Evolutionary conservation across 2,329 filamentous ascomycete species (phyloP).

Genomic region (Apiospora hydei): DNA sequence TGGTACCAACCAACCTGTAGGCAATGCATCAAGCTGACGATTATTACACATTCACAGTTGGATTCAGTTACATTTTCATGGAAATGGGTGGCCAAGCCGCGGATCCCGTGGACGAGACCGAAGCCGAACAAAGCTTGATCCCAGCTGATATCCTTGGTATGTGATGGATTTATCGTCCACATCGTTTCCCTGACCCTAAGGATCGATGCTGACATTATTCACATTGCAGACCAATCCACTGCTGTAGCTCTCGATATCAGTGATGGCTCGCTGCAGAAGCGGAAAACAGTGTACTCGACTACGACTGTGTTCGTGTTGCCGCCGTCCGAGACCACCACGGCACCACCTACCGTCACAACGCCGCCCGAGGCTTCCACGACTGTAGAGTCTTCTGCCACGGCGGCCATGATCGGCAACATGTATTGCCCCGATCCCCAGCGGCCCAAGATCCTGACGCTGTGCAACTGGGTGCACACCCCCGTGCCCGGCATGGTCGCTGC

Average conservation of each 20-base stretch:
- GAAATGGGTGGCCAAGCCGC: background rate
- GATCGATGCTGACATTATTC: background rate
- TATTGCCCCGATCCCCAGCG: constrained; percentile 25
- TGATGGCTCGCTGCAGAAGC: background rate
- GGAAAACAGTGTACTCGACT: background rate
- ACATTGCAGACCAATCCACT: background rate
- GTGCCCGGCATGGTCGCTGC: constrained; percentile 23
- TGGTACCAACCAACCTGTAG: no score
- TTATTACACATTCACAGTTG: background rate
- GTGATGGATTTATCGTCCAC: background rate
- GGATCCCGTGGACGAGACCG: background rate
- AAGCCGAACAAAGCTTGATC: background rate
- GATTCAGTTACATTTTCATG: background rate
- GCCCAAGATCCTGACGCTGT: constrained; percentile 24
- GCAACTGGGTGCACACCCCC: constrained; percentile 18
- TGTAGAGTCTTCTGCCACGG: background rate
- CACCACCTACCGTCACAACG: background rate
- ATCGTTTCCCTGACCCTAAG: background rate
- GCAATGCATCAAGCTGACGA: background rate
- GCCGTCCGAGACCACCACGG: background rate
- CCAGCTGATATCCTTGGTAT: background rate
- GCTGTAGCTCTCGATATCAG: background rate
- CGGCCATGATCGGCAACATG: constrained; percentile 21
- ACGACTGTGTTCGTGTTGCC: background rate
- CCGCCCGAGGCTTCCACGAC: background rate